Base-by-base conservation (phyloP, 768 basidiomycete species). In the Phylloporus sp. region DNA sequence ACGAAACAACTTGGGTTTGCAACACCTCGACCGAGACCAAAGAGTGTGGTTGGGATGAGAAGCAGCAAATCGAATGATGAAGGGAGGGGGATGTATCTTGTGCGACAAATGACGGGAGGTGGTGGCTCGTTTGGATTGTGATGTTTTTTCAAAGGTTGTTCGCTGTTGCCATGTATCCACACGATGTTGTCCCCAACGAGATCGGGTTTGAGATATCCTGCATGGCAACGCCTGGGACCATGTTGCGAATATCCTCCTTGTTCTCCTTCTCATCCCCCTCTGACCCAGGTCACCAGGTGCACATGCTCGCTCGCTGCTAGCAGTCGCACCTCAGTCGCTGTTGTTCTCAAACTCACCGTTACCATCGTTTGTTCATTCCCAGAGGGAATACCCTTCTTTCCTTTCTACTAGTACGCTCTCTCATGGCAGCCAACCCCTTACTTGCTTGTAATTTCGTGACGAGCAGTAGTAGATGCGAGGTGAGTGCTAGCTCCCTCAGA, bases 21-120 rank as follows among this genome's bases (percentile, higher is more conserved):
- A 1, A 65, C 60, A 15, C 64, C 71, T 18, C 73, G 81, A 38
- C 81, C 86, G 9, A 72, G 90, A 49, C 89, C 90, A 11, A 89
- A 86, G 75, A 89, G 86, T 60, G 85, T 88, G 23, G 81, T 86
- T 50, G 87, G 86, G 13, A 81, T 85, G 68, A 75, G 87, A 58
- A 77, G 71, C 51, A 76, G 71, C 22, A 82, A 79, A 62, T 84
- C 82, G 50, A 63, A 77, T 26, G 87, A 88, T 56, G 86, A 88
- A 64, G 86, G 82, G 32, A 79, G 69, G 47, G 69, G 79, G 9
- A 81, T 90, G 85, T 86, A 80, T 67, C 71, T 91, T 50, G 86
- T 91, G 41, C 75, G 81, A 60, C 88, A 91, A 65, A 75, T 91
- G 75, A 91, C 90, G 8, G 89, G 87, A 24, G 74, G 74, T 3